Base-by-base conservation (phyloP, 75 land plant genomes). In the Selaginella moellendorffii region DNA sequence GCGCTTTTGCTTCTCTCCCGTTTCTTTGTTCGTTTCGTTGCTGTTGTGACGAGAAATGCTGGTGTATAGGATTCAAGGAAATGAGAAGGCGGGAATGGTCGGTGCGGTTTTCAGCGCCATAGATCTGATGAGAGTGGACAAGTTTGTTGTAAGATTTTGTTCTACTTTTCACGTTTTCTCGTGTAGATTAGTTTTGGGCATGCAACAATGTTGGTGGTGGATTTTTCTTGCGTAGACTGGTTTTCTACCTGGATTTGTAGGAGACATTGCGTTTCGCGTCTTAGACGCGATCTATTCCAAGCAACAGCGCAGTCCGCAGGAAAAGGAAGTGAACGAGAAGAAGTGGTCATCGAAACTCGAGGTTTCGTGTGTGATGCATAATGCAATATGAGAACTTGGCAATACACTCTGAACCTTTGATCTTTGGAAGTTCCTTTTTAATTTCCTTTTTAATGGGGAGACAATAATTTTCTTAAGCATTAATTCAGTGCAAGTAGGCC, bases 61-160 rank as follows among this genome's bases (percentile, higher is more conserved):
- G n/a, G n/a, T n/a, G n/a, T n/a, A 1, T 68, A 93, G 98, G 98
- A 22, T 93, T 78, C 72, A 81, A 78, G 69, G 82, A 89, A 85
- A 93, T 23, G 87, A 93, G 54, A 89, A 93, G 62, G 71, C 83
- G 56, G 72, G 69, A 59, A 26, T 93, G 63, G 96, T 93, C 42
- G 90, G 98, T 27, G 79, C 88, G 76, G 98, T 93, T 14, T 93
- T 89, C 79, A 83, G 65, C 56, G 85, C 65, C 65, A 96, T 93
- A 31, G 90, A 93, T 67, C 85, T 96, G 53, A 68, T 93, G 28
- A 89, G 98, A 96, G 89, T 85, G 72, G 96, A 93, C 65, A 89
- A 87, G 95, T 89, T 58, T 18, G 26, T n/a, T n/a, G n/a, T n/a
- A n/a, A n/a, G n/a, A n/a, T n/a, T n/a, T n/a, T n/a, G n/a, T n/a